Conservation (phyloP, 306 rosid species). For the Medicago truncatula region DNA sequence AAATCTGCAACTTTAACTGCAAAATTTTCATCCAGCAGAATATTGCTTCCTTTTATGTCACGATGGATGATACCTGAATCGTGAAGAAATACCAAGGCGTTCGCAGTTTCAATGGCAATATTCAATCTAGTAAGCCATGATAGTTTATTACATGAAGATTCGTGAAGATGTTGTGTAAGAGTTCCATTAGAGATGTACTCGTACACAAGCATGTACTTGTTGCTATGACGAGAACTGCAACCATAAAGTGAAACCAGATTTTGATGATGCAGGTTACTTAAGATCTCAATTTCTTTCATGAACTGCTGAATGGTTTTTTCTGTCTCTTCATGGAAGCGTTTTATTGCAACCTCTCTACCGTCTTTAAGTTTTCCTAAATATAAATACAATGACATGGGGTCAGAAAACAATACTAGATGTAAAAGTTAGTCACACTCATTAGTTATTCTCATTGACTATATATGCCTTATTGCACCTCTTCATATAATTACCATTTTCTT, state of each 20-base stretch:
- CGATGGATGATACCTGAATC: constrained; percentile 73
- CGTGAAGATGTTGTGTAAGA: constrained; percentile 63
- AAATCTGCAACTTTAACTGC: constrained; percentile 71
- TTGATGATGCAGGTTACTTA: constrained; percentile 52
- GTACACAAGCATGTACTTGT: constrained; percentile 62
- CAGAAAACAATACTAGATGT: not conserved
- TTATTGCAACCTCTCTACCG: constrained; percentile 64
- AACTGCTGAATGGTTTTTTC: constrained; percentile 61
- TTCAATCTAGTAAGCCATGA: constrained; percentile 61
- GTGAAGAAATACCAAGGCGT: constrained; percentile 66
- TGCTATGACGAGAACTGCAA: constrained; percentile 50
- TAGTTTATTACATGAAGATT: not conserved
- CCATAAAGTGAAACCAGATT: constrained; percentile 70
- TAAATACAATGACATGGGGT: not conserved
- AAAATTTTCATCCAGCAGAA: constrained; percentile 59
- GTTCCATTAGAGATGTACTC: constrained; percentile 68
- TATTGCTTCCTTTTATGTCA: constrained; percentile 63
- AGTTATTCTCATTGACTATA: not conserved
- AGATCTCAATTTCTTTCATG: constrained; percentile 59
- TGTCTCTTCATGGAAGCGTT: constrained; percentile 58
- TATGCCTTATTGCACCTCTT: no score
- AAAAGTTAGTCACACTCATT: not conserved
- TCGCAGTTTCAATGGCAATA: constrained; percentile 68
- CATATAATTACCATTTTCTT: no score
- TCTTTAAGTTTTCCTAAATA: constrained; percentile 61